Evolutionary conservation across 768 basidiomycete species (phyloP).

Genomic region (Rhizopogon vinicolor): DNA sequence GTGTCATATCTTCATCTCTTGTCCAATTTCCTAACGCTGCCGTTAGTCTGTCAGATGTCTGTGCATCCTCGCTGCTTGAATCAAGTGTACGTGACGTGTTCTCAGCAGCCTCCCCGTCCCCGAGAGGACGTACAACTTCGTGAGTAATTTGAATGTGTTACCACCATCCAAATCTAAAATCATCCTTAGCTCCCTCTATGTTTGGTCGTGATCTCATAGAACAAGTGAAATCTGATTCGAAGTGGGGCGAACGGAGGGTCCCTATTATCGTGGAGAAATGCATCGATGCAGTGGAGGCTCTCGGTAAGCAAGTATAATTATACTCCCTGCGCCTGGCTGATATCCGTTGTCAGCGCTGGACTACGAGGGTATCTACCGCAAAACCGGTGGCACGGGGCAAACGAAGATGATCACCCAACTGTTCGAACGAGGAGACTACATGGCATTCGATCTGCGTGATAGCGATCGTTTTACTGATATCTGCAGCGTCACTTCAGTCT

Average conservation of each 20-base stretch:
- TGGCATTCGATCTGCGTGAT: constrained; percentile 84
- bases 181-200: constrained; percentile 69
- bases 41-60: constrained; percentile 73
- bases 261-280: constrained; percentile 95
- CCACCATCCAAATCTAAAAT: constrained; percentile 8
- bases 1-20: constrained; percentile 26
- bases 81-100: constrained; percentile 63
- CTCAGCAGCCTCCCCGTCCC: constrained; percentile 38
- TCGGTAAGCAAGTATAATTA: constrained; percentile 48
- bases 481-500: constrained; percentile 91
- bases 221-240: constrained; percentile 70
- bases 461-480: constrained; percentile 94
- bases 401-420: constrained; percentile 91
- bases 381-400: constrained; percentile 90
- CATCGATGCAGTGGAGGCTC: constrained; percentile 85
- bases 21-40: constrained; percentile 2
- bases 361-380: constrained; percentile 98
- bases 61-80: constrained; percentile 85
- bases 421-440: constrained; percentile 91
- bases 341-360: constrained; percentile 63
- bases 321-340: background rate
- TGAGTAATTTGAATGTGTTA: constrained; percentile 6
- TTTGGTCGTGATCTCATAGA: constrained; percentile 88
- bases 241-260: constrained; percentile 55
- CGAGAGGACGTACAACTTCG: constrained; percentile 25